Percentiles rank a stretch among this genome's conserved stretches.
Conservation (phyloP, 768 basidiomycete genomes). For the Hericium erinaceus region DNA sequence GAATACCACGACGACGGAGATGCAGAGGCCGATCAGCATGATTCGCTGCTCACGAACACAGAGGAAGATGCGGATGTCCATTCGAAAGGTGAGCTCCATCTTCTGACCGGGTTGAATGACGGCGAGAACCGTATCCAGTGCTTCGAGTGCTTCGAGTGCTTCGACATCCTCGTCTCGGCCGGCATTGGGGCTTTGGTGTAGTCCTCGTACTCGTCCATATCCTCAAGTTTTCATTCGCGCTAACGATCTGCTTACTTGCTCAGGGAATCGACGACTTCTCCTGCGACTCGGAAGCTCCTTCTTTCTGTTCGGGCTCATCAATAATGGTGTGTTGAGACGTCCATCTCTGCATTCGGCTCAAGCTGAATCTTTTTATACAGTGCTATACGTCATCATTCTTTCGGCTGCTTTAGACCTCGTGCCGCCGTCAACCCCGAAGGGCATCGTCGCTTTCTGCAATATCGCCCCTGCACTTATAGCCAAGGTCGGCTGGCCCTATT, state of each 20-base stretch:
- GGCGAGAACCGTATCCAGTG: not conserved
- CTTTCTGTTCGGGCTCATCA: conserved; percentile 87
- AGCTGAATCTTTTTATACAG: conserved; percentile 28
- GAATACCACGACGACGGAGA: not conserved
- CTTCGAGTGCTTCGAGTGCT: not conserved
- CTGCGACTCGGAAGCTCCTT: conserved; percentile 51
- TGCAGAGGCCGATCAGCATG: not conserved
- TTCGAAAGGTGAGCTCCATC: not conserved
- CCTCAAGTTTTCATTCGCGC: not conserved
- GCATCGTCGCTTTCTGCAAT: conserved; percentile 92
- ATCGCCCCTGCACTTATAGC: conserved; percentile 81
- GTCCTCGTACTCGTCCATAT: not conserved
- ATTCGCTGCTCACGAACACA: not conserved
- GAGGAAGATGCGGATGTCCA: not conserved
- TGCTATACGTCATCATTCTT: conserved; percentile 92
- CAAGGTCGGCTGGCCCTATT: conserved; percentile 89
- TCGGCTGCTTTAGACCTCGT: conserved; percentile 94
- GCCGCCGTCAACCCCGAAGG: conserved; percentile 85
- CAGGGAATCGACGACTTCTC: conserved; percentile 15
- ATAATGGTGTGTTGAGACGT: conserved; percentile 54
- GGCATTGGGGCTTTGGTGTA: not conserved
- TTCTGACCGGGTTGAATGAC: not conserved
- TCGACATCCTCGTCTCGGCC: no score
- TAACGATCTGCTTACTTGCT: not conserved
- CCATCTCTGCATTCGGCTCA: not conserved